These are phyloP conservation scores for Penicillium sp. DNA, from an alignment of 2,329 filamentous ascomycete species.

Conservation along the genomic window DNA sequence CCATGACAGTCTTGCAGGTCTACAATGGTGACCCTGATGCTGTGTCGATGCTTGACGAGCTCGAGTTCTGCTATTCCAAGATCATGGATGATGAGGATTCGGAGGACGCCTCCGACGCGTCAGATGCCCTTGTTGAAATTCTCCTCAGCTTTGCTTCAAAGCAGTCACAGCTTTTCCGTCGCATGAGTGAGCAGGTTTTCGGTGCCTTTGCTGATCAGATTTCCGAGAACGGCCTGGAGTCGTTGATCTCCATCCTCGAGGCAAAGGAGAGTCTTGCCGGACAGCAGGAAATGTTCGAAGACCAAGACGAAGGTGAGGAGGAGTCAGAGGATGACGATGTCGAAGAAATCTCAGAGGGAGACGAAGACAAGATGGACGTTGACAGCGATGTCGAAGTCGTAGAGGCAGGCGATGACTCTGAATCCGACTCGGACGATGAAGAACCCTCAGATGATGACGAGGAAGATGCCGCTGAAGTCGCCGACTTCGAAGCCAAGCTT, in stretches of 20 bases:
- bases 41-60: conserved; percentile 75
- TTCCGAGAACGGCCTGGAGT: conserved; percentile 69
- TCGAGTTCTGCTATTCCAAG: conserved; percentile 73
- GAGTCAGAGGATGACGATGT: conserved; percentile 44
- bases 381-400: conserved; percentile 44
- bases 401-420: conserved; percentile 32
- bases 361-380: conserved; percentile 49
- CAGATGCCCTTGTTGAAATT: conserved; percentile 80
- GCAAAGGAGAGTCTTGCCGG: conserved; percentile 80
- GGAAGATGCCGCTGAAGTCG: conserved; percentile 52
- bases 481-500: conserved; percentile 72
- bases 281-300: conserved; percentile 81
- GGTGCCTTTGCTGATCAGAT: conserved; percentile 75
- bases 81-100: conserved; percentile 54
- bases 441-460: conserved; percentile 40
- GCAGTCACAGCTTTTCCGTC: conserved; percentile 78
- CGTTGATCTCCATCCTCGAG: conserved; percentile 64
- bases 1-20: conserved; percentile 80
- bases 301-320: conserved; percentile 47
- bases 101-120: conserved; percentile 52
- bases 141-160: conserved; percentile 86
- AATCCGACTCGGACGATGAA: conserved; percentile 40
- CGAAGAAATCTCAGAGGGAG: conserved; percentile 15
- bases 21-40: conserved; percentile 89
- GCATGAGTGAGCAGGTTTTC: conserved; percentile 86